Evolutionary conservation across 345 rosid genomes (phyloP).

Genomic region (Rhodamnia rubescens): DNA sequence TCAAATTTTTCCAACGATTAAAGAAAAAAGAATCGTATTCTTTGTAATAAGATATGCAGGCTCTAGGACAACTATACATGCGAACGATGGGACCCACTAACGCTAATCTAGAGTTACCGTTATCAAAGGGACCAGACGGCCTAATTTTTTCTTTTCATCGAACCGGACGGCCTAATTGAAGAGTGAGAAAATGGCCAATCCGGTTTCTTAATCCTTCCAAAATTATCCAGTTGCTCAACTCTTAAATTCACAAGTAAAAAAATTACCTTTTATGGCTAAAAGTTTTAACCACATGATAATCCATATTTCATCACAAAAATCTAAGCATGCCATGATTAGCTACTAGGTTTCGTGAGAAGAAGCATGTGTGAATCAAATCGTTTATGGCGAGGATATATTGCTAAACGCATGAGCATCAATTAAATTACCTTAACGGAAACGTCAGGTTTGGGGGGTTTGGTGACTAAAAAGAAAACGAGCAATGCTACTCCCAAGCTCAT

Average conservation of each 20-base stretch:
- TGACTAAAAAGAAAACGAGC: slow-evolving; percentile 70
- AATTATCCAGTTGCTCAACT: not conserved
- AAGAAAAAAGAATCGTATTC: too few species aligned
- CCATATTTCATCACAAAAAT: not conserved
- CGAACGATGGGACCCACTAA: not conserved
- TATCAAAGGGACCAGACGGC: not conserved
- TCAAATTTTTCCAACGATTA: too few species aligned
- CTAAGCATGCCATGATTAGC: not conserved
- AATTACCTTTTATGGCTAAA: not conserved
- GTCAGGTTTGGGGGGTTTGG: slow-evolving; percentile 67
- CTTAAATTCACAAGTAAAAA: not conserved
- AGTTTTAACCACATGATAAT: not conserved
- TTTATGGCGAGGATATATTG: not conserved
- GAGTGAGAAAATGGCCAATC: not conserved
- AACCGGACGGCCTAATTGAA: not conserved
- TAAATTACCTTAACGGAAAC: slow-evolving; percentile 50
- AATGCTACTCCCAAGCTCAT: slow-evolving; percentile 60
- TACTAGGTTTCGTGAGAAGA: not conserved
- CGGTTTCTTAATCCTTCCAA: not conserved
- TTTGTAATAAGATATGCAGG: not conserved
- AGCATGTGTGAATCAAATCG: not conserved
- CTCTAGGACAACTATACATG: not conserved
- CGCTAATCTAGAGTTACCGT: not conserved
- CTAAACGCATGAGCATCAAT: not conserved
- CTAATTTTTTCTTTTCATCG: too few species aligned